A percentile compares a stretch with the other conserved stretches of the same genome.
These are phyloP conservation scores for Penicillium parvum DNA, from an alignment of 495 filamentous ascomycete species.

Conservation along the genomic window DNA sequence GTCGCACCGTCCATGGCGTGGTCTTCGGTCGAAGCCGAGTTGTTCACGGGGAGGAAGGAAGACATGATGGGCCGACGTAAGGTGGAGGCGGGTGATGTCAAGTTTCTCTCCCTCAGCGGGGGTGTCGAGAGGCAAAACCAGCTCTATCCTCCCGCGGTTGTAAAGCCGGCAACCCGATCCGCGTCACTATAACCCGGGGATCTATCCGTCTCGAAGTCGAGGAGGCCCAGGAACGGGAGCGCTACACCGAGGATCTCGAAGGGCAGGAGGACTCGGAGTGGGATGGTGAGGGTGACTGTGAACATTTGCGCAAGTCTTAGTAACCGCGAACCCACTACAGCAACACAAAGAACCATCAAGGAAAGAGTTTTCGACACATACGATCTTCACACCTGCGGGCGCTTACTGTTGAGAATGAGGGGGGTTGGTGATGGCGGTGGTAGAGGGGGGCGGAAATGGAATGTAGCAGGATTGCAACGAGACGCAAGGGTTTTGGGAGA, in stretches of 20 bases:
- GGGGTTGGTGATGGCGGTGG: neutral
- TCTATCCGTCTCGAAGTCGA: slow-evolving; percentile 14
- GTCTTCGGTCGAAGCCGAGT: slow-evolving; percentile 54
- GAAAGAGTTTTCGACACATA: slow-evolving; percentile 15
- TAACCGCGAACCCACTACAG: slow-evolving; percentile 6
- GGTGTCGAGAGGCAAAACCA: slow-evolving; percentile 9
- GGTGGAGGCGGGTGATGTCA: slow-evolving; percentile 46
- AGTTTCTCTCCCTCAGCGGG: slow-evolving; percentile 5
- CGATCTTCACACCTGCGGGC: slow-evolving; percentile 9
- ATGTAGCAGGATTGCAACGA: slow-evolving; percentile 8
- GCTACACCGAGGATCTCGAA: slow-evolving; percentile 20
- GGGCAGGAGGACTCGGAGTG: slow-evolving; percentile 19
- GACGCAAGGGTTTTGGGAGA: slow-evolving; percentile 20
- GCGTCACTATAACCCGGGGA: slow-evolving; percentile 8
- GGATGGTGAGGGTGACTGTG: slow-evolving; percentile 20
- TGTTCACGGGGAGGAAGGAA: slow-evolving; percentile 75
- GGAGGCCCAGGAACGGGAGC: slow-evolving; percentile 13
- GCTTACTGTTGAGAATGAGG: slow-evolving; percentile 4
- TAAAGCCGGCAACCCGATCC: slow-evolving; percentile 22
- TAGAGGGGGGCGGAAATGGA: slow-evolving; percentile 7
- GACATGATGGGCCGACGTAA: slow-evolving; percentile 43
- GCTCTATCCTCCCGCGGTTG: slow-evolving; percentile 21
- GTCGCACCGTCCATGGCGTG: slow-evolving; percentile 51
- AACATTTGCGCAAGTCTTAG: slow-evolving; percentile 16
- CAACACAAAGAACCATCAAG: neutral